These are phyloP conservation scores for Apophysomyces elegans DNA, from an alignment of 371 early-diverging fungal genomes.

Conservation along the genomic window DNA sequence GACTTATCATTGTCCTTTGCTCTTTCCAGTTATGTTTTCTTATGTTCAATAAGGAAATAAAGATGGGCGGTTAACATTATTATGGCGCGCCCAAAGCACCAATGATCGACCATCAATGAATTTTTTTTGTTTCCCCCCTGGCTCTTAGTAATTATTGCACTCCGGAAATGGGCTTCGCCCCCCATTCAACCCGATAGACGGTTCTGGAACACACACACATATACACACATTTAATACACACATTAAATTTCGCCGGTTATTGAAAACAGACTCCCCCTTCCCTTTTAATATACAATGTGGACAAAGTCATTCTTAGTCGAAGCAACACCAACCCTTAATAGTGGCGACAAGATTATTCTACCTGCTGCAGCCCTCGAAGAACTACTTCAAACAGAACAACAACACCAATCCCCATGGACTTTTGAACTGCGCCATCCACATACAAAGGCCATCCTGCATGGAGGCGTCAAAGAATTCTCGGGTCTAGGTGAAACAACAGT, in stretches of 20 bases:
- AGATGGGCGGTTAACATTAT: too few relatives aligned
- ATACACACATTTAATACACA: too few relatives aligned
- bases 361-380: constrained; percentile 64
- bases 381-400: constrained; percentile 32
- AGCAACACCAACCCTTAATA: constrained; percentile 34
- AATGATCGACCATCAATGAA: background rate
- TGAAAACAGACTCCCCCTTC: background rate
- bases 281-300: constrained; percentile 19
- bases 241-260: too few relatives aligned
- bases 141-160: background rate
- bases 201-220: constrained; percentile 1
- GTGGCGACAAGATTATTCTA: constrained; percentile 70
- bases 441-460: constrained; percentile 50
- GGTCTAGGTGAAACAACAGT: constrained; percentile 49
- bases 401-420: constrained; percentile 70
- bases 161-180: background rate
- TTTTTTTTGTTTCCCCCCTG: background rate
- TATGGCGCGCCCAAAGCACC: too few relatives aligned
- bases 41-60: too few relatives aligned
- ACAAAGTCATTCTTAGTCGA: constrained; percentile 30
- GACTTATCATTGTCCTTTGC: too few relatives aligned
- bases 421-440: constrained; percentile 66
- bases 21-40: too few relatives aligned
- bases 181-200: background rate
- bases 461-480: constrained; percentile 85